These are phyloP conservation scores for Leishmania guyanensis DNA, from an alignment of 208 protist species.

Conservation along the genomic window DNA sequence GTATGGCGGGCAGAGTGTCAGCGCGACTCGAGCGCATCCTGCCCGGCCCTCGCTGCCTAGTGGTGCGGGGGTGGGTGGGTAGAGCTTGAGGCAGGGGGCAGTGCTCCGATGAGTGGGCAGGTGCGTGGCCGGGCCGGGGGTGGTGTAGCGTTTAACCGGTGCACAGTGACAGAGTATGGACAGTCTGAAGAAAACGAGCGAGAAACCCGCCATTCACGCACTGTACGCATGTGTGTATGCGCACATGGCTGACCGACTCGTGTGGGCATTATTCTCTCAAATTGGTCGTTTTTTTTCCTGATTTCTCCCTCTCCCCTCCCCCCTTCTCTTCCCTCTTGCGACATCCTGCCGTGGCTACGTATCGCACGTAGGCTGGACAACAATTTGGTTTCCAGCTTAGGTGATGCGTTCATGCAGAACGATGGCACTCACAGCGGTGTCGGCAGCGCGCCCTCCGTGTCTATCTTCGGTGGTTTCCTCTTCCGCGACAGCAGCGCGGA, in stretches of 20 bases:
- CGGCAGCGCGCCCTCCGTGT: background rate
- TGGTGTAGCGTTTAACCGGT: too few species aligned
- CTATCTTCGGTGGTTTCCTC: background rate
- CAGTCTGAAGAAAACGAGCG: background rate
- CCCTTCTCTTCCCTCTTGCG: background rate
- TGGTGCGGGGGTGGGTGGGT: too few species aligned
- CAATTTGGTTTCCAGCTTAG: background rate
- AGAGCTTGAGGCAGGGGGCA: too few species aligned
- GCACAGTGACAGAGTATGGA: background rate
- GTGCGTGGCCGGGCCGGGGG: too few species aligned
- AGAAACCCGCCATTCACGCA: background rate
- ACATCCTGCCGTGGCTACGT: background rate
- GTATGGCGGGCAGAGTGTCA: background rate
- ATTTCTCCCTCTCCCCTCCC: background rate
- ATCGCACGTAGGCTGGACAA: background rate
- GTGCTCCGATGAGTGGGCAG: too few species aligned
- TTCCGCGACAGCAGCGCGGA: background rate
- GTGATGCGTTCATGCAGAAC: slow-evolving; percentile 3
- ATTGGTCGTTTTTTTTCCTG: background rate
- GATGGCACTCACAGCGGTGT: slow-evolving; percentile 20
- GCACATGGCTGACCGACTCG: background rate
- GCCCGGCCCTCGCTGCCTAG: too few species aligned
- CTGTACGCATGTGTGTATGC: background rate
- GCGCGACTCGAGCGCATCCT: too few species aligned
- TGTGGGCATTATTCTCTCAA: background rate